Evolutionary conservation across 2,329 filamentous ascomycete genomes (phyloP).

Genomic region (Aspergillus sp.): DNA sequence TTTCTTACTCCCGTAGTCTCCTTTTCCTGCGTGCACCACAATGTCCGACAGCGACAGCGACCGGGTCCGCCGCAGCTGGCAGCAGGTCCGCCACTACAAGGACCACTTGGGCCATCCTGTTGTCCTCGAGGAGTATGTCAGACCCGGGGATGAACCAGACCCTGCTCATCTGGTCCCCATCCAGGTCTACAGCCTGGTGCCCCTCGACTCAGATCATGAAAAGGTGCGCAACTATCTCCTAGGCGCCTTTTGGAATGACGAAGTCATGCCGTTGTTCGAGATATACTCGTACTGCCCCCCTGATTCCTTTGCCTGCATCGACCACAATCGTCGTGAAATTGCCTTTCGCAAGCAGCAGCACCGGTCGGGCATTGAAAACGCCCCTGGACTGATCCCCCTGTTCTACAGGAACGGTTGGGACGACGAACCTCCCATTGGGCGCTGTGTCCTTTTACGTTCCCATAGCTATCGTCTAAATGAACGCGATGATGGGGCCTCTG

Average conservation of each 20-base stretch:
- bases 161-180: conserved; percentile 1
- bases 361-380: conserved; percentile 1
- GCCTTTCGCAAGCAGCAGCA: conserved; percentile 20
- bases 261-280: conserved; percentile 17
- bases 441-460: conserved; percentile 16
- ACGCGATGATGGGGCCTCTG: conserved; percentile 2
- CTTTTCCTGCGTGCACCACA: background rate
- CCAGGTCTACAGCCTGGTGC: conserved; percentile 14
- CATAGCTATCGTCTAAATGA: conserved; percentile 18
- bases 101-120: conserved; percentile 19
- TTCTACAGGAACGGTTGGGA: background rate
- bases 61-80: conserved; percentile 2
- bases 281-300: conserved; percentile 20
- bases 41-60: background rate
- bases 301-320: conserved; percentile 17
- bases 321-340: conserved; percentile 17
- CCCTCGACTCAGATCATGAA: background rate
- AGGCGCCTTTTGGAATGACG: conserved; percentile 8
- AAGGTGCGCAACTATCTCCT: conserved; percentile 16
- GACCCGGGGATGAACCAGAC: conserved; percentile 3
- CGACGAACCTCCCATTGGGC: conserved; percentile 5
- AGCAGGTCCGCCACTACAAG: conserved; percentile 13
- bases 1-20: too few relatives aligned
- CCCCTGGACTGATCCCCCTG: conserved; percentile 13
- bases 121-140: conserved; percentile 16